Evolutionary conservation across 441 rosid genomes (phyloP).

Genomic region (Biscutella laevigata): DNA sequence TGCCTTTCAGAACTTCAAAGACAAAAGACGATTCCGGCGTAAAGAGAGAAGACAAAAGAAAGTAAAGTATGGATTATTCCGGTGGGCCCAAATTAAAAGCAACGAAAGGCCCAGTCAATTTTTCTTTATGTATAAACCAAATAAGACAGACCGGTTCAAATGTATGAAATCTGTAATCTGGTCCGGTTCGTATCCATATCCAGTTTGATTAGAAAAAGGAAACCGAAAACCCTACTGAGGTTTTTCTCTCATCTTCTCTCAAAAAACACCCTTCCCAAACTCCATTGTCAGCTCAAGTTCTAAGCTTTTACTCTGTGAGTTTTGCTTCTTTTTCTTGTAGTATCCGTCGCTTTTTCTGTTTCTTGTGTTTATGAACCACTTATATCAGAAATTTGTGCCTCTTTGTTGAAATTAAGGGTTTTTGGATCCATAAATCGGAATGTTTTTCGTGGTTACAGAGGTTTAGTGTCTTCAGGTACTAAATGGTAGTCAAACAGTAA

Average conservation of each 20-base stretch:
- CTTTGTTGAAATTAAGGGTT: not conserved
- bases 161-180: not conserved
- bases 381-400: slow-evolving; percentile 1
- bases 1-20: not conserved
- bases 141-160: not conserved
- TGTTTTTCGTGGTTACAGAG: not conserved
- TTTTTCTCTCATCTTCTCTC: slow-evolving; percentile 5
- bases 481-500: too few relatives aligned
- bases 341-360: not conserved
- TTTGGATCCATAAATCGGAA: not conserved
- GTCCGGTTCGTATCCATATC: not conserved
- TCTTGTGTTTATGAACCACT: not conserved
- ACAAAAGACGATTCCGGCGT: slow-evolving; percentile 6
- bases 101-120: not conserved
- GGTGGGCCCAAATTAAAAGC: slow-evolving; percentile 10
- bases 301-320: slow-evolving; percentile 11
- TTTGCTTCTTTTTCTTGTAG: not conserved
- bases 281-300: slow-evolving; percentile 15
- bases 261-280: not conserved
- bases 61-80: not conserved
- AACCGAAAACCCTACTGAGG: slow-evolving; percentile 21
- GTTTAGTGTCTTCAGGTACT: too few relatives aligned
- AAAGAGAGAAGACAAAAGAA: not conserved
- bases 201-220: not conserved
- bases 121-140: not conserved